A percentile compares a stretch with the other conserved stretches of the same genome.
Evolutionary conservation across 495 filamentous ascomycete species (phyloP).

Genomic region (Aspergillus kassunensis): DNA sequence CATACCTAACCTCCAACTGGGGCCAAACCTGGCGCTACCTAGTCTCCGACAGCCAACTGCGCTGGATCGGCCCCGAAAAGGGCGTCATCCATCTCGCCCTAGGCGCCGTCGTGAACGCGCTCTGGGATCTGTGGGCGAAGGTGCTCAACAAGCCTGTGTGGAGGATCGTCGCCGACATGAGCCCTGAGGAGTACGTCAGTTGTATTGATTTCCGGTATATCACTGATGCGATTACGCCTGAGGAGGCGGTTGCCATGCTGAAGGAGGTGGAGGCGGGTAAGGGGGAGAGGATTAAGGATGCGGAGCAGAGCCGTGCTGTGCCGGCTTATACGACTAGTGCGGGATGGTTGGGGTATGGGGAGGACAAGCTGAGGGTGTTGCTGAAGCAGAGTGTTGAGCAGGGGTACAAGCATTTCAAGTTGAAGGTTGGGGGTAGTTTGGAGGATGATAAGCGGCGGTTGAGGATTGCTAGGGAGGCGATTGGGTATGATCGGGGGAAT

Average conservation of each 20-base stretch:
- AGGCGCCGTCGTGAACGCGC: constrained; percentile 83
- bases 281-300: constrained; percentile 62
- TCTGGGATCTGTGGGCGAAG: constrained; percentile 97
- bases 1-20: constrained; percentile 74
- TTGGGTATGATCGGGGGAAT: constrained; percentile 83
- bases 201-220: constrained; percentile 95
- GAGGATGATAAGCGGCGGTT: constrained; percentile 67
- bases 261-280: constrained; percentile 60
- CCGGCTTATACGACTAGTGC: constrained; percentile 90
- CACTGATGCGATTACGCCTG: constrained; percentile 84
- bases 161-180: constrained; percentile 86
- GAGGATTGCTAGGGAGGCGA: constrained; percentile 70
- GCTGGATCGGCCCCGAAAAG: constrained; percentile 95
- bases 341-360: constrained; percentile 90
- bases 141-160: constrained; percentile 81
- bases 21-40: constrained; percentile 88
- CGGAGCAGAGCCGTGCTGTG: constrained; percentile 65
- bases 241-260: constrained; percentile 74
- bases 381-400: constrained; percentile 66
- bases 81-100: constrained; percentile 92
- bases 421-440: constrained; percentile 77
- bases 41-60: constrained; percentile 82
- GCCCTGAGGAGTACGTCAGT: constrained; percentile 75
- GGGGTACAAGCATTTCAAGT: constrained; percentile 86
- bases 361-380: constrained; percentile 74